These are phyloP conservation scores for Suhomyces xylopsoci DNA, from an alignment of 805 yeast genomes.

Conservation along the genomic window DNA sequence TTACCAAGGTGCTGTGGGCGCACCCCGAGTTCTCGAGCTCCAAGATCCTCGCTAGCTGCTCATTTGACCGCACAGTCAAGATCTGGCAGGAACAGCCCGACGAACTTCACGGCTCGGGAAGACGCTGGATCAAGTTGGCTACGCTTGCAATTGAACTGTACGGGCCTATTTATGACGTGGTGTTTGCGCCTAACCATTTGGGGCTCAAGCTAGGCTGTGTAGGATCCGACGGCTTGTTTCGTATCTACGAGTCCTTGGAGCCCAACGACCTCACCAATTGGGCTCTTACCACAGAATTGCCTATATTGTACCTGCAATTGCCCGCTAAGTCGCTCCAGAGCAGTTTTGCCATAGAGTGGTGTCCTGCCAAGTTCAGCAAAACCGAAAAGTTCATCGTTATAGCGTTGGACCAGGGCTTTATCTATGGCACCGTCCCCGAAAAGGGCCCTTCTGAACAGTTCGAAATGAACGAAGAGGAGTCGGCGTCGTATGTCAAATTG, in stretches of 20 bases:
- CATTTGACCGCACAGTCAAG: conserved; percentile 85
- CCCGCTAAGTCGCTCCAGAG: conserved; percentile 82
- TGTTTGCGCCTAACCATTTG: conserved; percentile 80
- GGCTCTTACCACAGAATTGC: conserved; percentile 72
- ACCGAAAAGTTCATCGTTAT: conserved; percentile 79
- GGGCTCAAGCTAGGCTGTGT: conserved; percentile 83
- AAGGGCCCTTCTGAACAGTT: not conserved
- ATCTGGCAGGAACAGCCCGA: conserved; percentile 89
- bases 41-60: conserved; percentile 79
- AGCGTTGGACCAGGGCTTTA: conserved; percentile 82
- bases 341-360: conserved; percentile 85
- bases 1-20: conserved; percentile 86
- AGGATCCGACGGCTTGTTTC: conserved; percentile 82
- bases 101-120: conserved; percentile 72
- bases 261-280: conserved; percentile 85
- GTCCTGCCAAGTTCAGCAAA: conserved; percentile 72
- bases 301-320: conserved; percentile 57
- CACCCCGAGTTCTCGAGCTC: conserved; percentile 82
- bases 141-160: conserved; percentile 75
- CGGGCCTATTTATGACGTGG: conserved; percentile 87
- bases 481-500: conserved; percentile 46
- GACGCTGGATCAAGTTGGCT: conserved; percentile 75
- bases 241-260: conserved; percentile 85
- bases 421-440: conserved; percentile 44
- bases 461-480: not conserved